A percentile compares a stretch with the other conserved stretches of the same genome.
Conservation (phyloP, 2,329 filamentous ascomycete species). For the Dryadomyces sulphureus region DNA sequence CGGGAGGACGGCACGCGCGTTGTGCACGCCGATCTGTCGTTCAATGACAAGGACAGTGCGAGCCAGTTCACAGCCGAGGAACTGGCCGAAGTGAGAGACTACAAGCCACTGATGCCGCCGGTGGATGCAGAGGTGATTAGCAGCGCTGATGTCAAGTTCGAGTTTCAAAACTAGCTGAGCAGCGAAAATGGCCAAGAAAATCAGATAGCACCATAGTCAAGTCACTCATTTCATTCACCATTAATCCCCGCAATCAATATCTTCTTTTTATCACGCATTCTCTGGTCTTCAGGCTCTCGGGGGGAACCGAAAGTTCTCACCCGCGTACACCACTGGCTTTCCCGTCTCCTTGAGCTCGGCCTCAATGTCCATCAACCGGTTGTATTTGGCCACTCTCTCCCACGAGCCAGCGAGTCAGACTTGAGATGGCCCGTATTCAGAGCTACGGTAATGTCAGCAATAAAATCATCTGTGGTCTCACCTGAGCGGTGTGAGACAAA, state of each 20-base stretch:
- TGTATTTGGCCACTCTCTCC: constrained; percentile 28
- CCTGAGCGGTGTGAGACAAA: constrained; percentile 27
- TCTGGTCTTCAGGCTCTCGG: no score
- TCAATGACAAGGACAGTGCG: constrained; percentile 1
- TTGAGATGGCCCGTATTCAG: constrained; percentile 24
- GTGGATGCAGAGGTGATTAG: not conserved
- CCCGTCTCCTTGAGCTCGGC: constrained; percentile 11
- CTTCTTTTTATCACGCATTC: not conserved
- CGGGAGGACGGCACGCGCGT: not conserved
- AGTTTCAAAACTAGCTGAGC: not conserved
- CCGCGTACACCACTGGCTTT: constrained; percentile 15
- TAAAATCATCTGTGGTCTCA: constrained; percentile 27
- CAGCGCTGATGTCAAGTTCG: not conserved
- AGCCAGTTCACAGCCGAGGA: not conserved
- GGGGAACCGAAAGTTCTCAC: constrained; percentile 13
- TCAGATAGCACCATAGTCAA: not conserved
- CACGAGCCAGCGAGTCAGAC: constrained; percentile 22
- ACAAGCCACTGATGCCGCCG: constrained; percentile 1
- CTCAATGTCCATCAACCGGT: constrained; percentile 28
- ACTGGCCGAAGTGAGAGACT: not conserved
- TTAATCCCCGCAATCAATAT: no score
- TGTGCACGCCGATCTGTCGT: constrained; percentile 4
- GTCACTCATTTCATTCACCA: no score
- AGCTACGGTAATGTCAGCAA: constrained; percentile 24
- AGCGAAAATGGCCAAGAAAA: not conserved